Evolutionary conservation across 2,329 filamentous ascomycete genomes (phyloP).

Genomic region (Penicillium sp.): DNA sequence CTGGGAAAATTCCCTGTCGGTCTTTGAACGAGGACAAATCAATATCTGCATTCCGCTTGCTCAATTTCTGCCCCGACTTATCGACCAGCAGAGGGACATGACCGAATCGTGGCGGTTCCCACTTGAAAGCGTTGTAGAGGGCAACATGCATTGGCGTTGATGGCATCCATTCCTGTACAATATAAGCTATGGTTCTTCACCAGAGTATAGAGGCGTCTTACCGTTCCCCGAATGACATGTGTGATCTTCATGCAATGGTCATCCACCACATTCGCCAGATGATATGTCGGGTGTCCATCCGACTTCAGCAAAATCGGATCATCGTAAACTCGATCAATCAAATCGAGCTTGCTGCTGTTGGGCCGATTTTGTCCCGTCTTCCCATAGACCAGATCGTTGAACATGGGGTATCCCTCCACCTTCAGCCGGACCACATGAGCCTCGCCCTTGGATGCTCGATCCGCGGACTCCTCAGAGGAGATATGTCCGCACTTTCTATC

Average conservation of each 20-base stretch:
- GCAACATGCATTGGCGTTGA: slow-evolving; percentile 79
- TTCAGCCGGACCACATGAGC: slow-evolving; percentile 75
- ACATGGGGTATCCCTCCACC: slow-evolving; percentile 62
- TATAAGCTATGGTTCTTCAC: slow-evolving; percentile 1
- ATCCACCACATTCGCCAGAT: slow-evolving; percentile 95
- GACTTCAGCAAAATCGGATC: slow-evolving; percentile 89
- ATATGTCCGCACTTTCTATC: slow-evolving; percentile 73
- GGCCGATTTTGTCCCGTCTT: slow-evolving; percentile 52
- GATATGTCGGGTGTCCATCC: slow-evolving; percentile 92
- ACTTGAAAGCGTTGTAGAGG: slow-evolving; percentile 75
- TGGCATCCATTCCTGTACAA: slow-evolving; percentile 79
- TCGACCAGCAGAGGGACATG: slow-evolving; percentile 75
- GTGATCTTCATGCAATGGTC: slow-evolving; percentile 95
- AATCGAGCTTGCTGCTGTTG: slow-evolving; percentile 45
- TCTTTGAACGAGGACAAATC: slow-evolving; percentile 59
- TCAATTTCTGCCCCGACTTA: slow-evolving; percentile 69
- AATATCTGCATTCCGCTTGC: slow-evolving; percentile 75
- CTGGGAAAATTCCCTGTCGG: slow-evolving; percentile 59
- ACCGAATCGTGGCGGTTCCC: slow-evolving; percentile 71
- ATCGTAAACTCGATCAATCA: slow-evolving; percentile 58
- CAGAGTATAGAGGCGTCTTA: slow-evolving; percentile 39
- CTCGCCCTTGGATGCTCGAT: slow-evolving; percentile 67
- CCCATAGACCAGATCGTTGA: slow-evolving; percentile 79
- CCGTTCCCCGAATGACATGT: slow-evolving; percentile 85
- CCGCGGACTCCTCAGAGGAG: slow-evolving; percentile 64